Percentiles rank a stretch among this genome's conserved stretches.
phyloP scores from a whole-genome alignment of 78 protist genomes.

The Monosiga brevicollis region DNA sequence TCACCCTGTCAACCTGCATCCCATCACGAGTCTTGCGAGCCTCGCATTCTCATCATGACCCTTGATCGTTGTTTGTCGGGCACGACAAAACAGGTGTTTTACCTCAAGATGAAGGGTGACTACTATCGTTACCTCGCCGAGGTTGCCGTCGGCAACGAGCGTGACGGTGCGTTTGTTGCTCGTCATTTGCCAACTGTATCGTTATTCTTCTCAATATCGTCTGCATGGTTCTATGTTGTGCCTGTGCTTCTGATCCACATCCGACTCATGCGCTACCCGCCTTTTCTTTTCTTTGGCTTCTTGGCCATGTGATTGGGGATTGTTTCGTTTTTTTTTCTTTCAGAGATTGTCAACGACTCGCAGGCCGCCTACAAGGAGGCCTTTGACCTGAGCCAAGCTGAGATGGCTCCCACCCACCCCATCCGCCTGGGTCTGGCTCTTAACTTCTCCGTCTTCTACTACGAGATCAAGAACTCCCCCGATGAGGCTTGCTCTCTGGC shows the following conservation, averaged over 20 bases:
- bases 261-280: neutral
- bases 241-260: neutral
- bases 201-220: neutral
- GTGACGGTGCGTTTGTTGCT: conserved; percentile 49
- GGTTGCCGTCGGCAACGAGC: conserved; percentile 55
- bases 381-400: conserved; percentile 52
- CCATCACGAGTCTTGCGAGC: too few relatives aligned
- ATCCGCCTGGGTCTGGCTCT: conserved; percentile 97
- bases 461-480: conserved; percentile 87
- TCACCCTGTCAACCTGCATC: too few relatives aligned
- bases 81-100: too few relatives aligned
- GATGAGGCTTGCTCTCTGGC: conserved; percentile 88
- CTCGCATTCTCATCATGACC: too few relatives aligned
- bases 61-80: too few relatives aligned
- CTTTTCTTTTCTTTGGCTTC: neutral
- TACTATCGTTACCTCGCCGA: conserved; percentile 91
- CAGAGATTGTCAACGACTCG: conserved; percentile 56
- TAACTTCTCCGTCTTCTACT: conserved; percentile 97
- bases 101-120: conserved; percentile 82
- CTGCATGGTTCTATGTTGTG: neutral
- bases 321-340: neutral
- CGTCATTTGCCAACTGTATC: too few relatives aligned
- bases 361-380: conserved; percentile 86
- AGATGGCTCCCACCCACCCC: conserved; percentile 92
- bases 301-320: too few relatives aligned